Conservation (phyloP, 2,329 filamentous ascomycete genomes). For the Endoconidiophora laricicola region DNA sequence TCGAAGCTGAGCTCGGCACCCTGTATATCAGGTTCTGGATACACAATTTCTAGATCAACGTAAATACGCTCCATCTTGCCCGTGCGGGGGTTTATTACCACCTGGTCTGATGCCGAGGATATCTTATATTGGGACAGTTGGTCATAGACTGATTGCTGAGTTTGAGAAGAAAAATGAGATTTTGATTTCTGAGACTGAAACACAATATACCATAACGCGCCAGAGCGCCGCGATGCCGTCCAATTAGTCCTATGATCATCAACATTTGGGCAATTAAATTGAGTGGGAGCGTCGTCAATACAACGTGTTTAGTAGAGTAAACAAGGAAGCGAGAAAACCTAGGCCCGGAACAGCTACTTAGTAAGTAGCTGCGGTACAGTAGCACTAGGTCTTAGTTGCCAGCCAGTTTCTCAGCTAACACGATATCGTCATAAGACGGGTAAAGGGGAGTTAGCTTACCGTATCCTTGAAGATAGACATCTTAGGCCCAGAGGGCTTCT, state of each 20-base stretch:
- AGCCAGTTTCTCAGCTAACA: no score
- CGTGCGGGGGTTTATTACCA: constrained; percentile 65
- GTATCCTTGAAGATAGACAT: constrained; percentile 89
- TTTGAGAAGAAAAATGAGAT: constrained; percentile 9
- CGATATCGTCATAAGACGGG: no score
- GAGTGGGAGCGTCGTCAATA: constrained; percentile 13
- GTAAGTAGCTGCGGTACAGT: no score
- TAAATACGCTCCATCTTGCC: constrained; percentile 76
- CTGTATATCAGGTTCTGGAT: constrained; percentile 56
- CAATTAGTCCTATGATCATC: constrained; percentile 94
- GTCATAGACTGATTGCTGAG: constrained; percentile 8
- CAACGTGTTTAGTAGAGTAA: neutral
- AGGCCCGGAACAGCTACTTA: no score
- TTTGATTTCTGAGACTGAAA: constrained; percentile 37
- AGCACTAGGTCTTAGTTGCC: no score
- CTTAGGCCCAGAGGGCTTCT: constrained; percentile 56
- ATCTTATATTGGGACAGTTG: constrained; percentile 51
- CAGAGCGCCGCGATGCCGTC: constrained; percentile 22
- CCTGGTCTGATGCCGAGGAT: constrained; percentile 56
- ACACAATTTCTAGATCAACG: constrained; percentile 71
- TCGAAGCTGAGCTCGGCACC: constrained; percentile 77
- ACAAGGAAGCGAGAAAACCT: neutral
- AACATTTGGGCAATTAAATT: constrained; percentile 45
- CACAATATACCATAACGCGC: constrained; percentile 23
- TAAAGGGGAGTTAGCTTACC: constrained; percentile 47